Conservation (phyloP, 140 eudicot genomes). For the Oenanthe javanica region DNA sequence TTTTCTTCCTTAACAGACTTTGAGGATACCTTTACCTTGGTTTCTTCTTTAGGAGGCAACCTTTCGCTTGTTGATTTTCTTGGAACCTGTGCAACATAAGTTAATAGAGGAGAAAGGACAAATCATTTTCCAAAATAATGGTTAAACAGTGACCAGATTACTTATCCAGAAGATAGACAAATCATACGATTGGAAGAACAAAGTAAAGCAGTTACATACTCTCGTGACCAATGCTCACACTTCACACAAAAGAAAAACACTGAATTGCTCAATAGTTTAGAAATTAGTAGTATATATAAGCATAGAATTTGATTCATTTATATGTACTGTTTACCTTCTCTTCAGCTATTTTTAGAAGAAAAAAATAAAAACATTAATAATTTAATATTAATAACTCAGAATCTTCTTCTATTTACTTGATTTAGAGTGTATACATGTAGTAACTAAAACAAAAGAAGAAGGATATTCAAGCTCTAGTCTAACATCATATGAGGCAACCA, state of each 20-base stretch:
- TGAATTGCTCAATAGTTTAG: background rate
- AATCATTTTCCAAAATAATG: background rate
- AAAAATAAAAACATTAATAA: background rate
- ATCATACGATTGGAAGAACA: background rate
- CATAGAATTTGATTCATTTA: background rate
- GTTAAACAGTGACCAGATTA: background rate
- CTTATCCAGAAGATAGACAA: background rate
- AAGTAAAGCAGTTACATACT: background rate
- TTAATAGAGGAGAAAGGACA: background rate
- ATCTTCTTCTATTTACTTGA: background rate
- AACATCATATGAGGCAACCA: background rate
- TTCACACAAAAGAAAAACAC: background rate
- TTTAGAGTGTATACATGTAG: background rate
- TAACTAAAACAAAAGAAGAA: background rate
- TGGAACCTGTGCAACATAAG: constrained; percentile 42
- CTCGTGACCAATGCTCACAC: background rate
- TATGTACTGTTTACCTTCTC: background rate
- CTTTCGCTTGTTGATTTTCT: constrained; percentile 72
- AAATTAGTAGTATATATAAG: background rate
- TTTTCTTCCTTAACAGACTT: constrained; percentile 40
- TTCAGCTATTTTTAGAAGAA: background rate
- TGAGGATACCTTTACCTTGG: constrained; percentile 19
- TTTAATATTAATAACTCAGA: background rate
- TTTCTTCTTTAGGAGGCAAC: constrained; percentile 44
- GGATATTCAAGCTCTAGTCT: background rate